phyloP scores from a whole-genome alignment of 164 flowering plant genomes.

The Aristolochia californica region DNA sequence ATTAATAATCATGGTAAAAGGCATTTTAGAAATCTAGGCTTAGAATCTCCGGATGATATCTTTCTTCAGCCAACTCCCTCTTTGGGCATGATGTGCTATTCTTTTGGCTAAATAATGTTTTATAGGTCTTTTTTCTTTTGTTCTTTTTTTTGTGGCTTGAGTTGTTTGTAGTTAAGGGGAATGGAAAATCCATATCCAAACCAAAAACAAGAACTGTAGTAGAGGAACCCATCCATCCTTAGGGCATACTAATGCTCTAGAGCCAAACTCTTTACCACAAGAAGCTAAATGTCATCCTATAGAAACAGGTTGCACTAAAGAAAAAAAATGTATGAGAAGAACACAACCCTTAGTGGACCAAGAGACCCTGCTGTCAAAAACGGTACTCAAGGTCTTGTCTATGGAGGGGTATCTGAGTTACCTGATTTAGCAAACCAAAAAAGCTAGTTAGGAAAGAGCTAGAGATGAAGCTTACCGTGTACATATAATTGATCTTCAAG shows the following conservation, averaged over 20 bases:
- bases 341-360: constrained; percentile 22
- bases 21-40: not conserved
- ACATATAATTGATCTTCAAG: not conserved
- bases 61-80: not conserved
- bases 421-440: constrained; percentile 14
- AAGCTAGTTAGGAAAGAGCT: constrained; percentile 40
- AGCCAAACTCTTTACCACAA: not conserved
- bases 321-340: constrained; percentile 18
- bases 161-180: not conserved
- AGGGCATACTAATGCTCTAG: not conserved
- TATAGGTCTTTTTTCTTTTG: not conserved
- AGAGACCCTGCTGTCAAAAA: constrained; percentile 28
- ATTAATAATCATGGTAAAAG: too few species aligned
- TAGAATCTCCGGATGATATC: not conserved
- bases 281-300: not conserved
- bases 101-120: not conserved
- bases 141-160: not conserved
- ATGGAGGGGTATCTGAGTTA: constrained; percentile 31
- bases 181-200: not conserved
- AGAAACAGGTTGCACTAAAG: not conserved
- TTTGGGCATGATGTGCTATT: not conserved
- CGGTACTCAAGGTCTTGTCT: constrained; percentile 33
- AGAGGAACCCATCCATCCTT: not conserved
- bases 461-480: constrained; percentile 44
- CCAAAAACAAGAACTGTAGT: not conserved